Percentiles rank a stretch among this genome's conserved stretches.
Conservation (phyloP, 345 rosid species). For the Linum tenue region DNA sequence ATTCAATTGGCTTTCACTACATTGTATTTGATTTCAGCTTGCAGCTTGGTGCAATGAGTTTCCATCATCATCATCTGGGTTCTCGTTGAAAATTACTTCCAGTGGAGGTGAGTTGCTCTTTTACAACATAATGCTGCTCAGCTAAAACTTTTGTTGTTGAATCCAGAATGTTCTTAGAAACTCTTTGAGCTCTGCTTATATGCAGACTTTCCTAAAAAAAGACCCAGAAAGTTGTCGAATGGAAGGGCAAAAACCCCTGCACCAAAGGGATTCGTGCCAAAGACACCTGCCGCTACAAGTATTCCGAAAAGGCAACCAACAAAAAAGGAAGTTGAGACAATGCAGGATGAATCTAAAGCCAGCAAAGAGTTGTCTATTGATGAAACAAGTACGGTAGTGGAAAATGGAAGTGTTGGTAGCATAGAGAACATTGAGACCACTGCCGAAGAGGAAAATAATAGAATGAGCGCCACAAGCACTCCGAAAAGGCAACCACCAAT, state of each 20-base stretch:
- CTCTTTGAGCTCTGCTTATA: neutral
- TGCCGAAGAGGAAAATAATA: slow-evolving; percentile 34
- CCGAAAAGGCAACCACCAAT: slow-evolving; percentile 33
- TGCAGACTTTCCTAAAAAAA: slow-evolving; percentile 66
- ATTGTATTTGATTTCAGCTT: slow-evolving; percentile 36
- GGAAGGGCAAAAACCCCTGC: slow-evolving; percentile 39
- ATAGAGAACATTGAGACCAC: slow-evolving; percentile 45
- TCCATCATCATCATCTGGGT: slow-evolving; percentile 18
- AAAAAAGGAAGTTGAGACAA: slow-evolving; percentile 15
- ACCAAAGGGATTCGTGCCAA: slow-evolving; percentile 43
- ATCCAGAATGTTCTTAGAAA: neutral
- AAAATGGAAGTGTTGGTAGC: too few species aligned
- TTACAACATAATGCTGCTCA: neutral
- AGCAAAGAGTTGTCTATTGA: slow-evolving; percentile 12
- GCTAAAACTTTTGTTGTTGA: too few species aligned
- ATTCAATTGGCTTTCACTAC: neutral
- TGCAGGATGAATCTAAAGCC: slow-evolving; percentile 13
- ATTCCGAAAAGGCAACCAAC: slow-evolving; percentile 38
- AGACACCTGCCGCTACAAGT: slow-evolving; percentile 26
- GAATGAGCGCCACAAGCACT: slow-evolving; percentile 31
- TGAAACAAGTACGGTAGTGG: too few species aligned
- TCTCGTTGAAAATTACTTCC: slow-evolving; percentile 39
- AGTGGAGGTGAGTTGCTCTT: slow-evolving; percentile 38
- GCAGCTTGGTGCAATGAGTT: slow-evolving; percentile 30
- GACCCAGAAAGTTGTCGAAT: slow-evolving; percentile 35